Base-by-base conservation (phyloP, 306 rosid species). In the Alnus glutinosa region DNA sequence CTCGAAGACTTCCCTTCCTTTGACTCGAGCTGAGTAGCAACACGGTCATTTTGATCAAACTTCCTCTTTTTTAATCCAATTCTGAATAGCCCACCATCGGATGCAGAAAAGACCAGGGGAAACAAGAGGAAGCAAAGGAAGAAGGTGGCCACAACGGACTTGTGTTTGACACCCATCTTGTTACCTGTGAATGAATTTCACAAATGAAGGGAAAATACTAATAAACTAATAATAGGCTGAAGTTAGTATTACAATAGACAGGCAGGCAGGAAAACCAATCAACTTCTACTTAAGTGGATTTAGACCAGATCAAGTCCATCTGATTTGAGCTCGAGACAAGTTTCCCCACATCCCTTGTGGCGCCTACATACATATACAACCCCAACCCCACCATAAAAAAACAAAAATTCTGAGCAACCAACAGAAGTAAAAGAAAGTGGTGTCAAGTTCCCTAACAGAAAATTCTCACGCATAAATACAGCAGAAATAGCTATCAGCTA, bases 51-150 rank as follows among this genome's bases (percentile, higher is more conserved):
- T 34, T n/a, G 82, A 64, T 88, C 94, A 57, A 88, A 74, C 51
- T 77, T 85, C 81, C 79, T 83, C 81, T 77, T 85, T 71, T 83
- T 88, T 23, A 90, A 89, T 39, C 89, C 90, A 76, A 90, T 46
- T 73, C 90, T 87, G 44, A 88, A 46, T 75, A 81, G 81, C 51
- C 90, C 90, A 70, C 80, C 85, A 49, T 44, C 83, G 68, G 91
- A 82, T 8, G 85, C 85, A 74, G 82, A 78, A 47, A 90, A 75
- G 46, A 84, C 91, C 85, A 87, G 5, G 4, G 90, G 88, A 50
- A 78, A 75, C 82, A 86, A 46, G 59, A 89, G 79, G 61, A 86
- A 80, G 82, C 83, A 83, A 14, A 83, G 73, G 78, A 78, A 88
- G 70, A 88, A 80, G 5, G 66, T 14, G 12, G 75, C 87, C 0